Evolutionary conservation across 108 stramenopile species (phyloP), one percentile per base, ranked within the genome.

Genomic region (Cyclotella sp.): DNA sequence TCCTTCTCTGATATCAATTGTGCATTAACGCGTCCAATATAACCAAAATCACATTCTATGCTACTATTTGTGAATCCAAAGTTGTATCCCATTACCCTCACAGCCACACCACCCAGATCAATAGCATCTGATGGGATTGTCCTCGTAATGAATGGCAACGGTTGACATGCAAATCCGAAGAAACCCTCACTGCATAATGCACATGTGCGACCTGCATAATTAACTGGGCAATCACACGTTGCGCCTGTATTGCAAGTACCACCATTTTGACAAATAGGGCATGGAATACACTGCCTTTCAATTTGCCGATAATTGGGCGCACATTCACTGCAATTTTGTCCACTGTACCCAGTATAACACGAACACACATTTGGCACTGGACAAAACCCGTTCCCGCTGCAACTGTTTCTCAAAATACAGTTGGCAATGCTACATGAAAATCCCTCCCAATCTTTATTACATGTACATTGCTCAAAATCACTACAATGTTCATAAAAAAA

Each of bases 81-180:
- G 47, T 77, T 77, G 45, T 62, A 65, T 18, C 76, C 76, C 2
- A 40, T 19, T 12, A 77, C 30, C 18, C 34, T 24, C 0, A 77
- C 34, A 29, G 39, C 43, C 14, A 42, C 43, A 26, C 69, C 76
- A 30, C 76, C 76, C n/a, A 44, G 24, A 61, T 63, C 76, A 62
- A 39, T 55, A 22, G 76, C 68, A 43, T 77, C 76, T 19, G 51
- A 61, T 45, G 76, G 76, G 13, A 77, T 43, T 15, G 34, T 27
- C 16, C 19, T 34, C 16, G 44, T 44, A 26, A 76, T 76, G 30
- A 54, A 76, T n/a, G 75, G 75, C 16, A 68, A 40, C 3, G 72
- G 41, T 49, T 39, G 43, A 28, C 72, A 73, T 8, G 72, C 34
- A 22, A 8, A 18, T 21, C 72, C 72, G 34, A 73, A 73, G 27